phyloP scores from a whole-genome alignment of 371 early-diverging fungal species.

The Mortierella sp. region DNA sequence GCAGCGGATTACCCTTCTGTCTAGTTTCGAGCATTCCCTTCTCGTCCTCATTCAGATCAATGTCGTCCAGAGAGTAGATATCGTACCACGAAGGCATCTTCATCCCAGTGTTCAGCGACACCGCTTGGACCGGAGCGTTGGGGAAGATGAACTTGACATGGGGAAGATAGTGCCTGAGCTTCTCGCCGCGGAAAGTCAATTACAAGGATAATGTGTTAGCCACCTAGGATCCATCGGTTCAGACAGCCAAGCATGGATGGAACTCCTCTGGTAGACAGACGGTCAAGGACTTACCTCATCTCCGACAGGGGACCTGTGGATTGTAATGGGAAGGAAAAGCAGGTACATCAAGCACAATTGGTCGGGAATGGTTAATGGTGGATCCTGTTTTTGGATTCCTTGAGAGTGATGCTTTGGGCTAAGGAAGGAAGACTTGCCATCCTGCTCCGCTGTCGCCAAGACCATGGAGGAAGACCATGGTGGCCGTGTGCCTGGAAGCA shows the following conservation, averaged over 20 bases:
- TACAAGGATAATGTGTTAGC: slow-evolving; percentile 59
- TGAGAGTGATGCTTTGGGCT: too few species aligned
- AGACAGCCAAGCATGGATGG: too few species aligned
- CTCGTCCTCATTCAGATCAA: slow-evolving; percentile 76
- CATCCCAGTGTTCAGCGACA: slow-evolving; percentile 88
- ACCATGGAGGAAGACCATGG: slow-evolving; percentile 82
- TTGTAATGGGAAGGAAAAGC: slow-evolving; percentile 4
- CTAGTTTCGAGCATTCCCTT: slow-evolving; percentile 78
- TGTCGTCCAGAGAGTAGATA: slow-evolving; percentile 66
- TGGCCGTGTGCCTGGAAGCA: slow-evolving; percentile 74
- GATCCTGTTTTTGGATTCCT: too few species aligned
- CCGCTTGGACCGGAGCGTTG: slow-evolving; percentile 83
- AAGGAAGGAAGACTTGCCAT: slow-evolving; percentile 60
- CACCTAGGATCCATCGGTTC: slow-evolving; percentile 26
- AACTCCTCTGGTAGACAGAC: too few species aligned
- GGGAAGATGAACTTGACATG: slow-evolving; percentile 89
- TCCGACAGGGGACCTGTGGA: slow-evolving; percentile 19
- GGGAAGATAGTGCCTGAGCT: slow-evolving; percentile 62
- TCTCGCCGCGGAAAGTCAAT: not conserved
- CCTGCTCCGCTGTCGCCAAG: slow-evolving; percentile 79
- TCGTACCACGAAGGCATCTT: slow-evolving; percentile 92
- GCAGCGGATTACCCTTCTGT: slow-evolving; percentile 56
- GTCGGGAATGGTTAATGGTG: not conserved
- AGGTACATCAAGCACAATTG: not conserved
- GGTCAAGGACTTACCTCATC: slow-evolving; percentile 14